Evolutionary conservation across 129 eudicot species (phyloP).

Genomic region (Gnaphalium uliginosum): DNA sequence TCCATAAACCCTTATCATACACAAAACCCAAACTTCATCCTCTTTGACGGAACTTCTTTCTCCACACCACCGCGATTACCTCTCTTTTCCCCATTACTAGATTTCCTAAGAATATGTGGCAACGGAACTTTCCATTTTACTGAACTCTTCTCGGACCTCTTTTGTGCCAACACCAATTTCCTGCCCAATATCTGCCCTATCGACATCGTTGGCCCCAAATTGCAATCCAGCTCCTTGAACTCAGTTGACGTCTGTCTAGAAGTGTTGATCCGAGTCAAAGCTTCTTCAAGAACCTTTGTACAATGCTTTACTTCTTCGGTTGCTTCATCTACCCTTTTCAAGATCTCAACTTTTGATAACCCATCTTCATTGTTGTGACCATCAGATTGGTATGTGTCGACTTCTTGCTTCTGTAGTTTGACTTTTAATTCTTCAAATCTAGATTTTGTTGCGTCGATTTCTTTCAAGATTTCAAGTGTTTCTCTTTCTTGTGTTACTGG

Average conservation of each 20-base stretch:
- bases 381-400: background rate
- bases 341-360: constrained; percentile 50
- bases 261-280: constrained; percentile 59
- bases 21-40: constrained; percentile 75
- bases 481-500: background rate
- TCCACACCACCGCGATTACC: constrained; percentile 28
- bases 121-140: constrained; percentile 60
- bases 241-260: constrained; percentile 41
- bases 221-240: constrained; percentile 26
- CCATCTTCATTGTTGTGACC: constrained; percentile 40
- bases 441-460: constrained; percentile 24
- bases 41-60: constrained; percentile 53
- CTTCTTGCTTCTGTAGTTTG: constrained; percentile 23
- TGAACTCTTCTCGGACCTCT: constrained; percentile 32
- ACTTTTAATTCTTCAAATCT: constrained; percentile 25
- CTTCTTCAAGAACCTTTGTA: constrained; percentile 67
- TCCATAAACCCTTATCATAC: constrained; percentile 10
- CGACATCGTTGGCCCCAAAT: constrained; percentile 65
- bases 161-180: constrained; percentile 71
- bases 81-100: constrained; percentile 31
- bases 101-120: constrained; percentile 64
- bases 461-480: constrained; percentile 23
- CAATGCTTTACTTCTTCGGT: constrained; percentile 66
- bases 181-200: constrained; percentile 89
- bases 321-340: constrained; percentile 70